phyloP scores from a whole-genome alignment of 2,329 filamentous ascomycete genomes.

The Coniochaeta sp. region DNA sequence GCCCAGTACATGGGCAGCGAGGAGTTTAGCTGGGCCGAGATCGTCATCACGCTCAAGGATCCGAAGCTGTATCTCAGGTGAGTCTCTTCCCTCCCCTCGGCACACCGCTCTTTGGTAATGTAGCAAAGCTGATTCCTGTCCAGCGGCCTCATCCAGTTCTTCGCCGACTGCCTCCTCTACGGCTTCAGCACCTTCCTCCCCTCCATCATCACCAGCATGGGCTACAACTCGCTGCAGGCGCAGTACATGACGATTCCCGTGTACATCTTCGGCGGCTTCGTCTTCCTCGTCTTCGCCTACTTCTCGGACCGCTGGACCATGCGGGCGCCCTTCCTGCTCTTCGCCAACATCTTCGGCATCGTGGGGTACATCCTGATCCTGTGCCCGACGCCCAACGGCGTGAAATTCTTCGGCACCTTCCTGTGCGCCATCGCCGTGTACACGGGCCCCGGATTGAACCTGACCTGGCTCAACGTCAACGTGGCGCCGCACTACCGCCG shows the following conservation, averaged over 20 bases:
- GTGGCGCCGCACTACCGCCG: constrained; percentile 36
- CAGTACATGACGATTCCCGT: constrained; percentile 50
- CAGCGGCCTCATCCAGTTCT: constrained; percentile 38
- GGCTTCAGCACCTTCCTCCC: constrained; percentile 54
- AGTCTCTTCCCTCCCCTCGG: constrained; percentile 3
- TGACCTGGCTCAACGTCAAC: constrained; percentile 39
- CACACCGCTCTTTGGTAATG: too few species aligned
- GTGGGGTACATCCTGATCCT: constrained; percentile 42
- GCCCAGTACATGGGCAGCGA: constrained; percentile 41
- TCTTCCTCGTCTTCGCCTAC: constrained; percentile 35
- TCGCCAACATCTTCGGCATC: constrained; percentile 41
- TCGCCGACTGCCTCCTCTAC: constrained; percentile 43
- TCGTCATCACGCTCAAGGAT: constrained; percentile 37
- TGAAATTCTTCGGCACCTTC: constrained; percentile 42
- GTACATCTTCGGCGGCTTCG: constrained; percentile 40
- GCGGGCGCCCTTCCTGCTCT: constrained; percentile 43
- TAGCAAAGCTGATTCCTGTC: not conserved
- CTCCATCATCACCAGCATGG: constrained; percentile 44
- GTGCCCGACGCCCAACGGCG: constrained; percentile 36
- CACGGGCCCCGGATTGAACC: constrained; percentile 36
- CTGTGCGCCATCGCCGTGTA: constrained; percentile 40
- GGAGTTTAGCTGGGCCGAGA: constrained; percentile 42
- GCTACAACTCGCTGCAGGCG: constrained; percentile 40
- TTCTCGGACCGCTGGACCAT: constrained; percentile 34
- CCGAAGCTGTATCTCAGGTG: constrained; percentile 43